A percentile compares a stretch with the other conserved stretches of the same genome.
Conservation (phyloP, 352 stramenopile genomes). For the Phytopythium chamaehyphon region DNA sequence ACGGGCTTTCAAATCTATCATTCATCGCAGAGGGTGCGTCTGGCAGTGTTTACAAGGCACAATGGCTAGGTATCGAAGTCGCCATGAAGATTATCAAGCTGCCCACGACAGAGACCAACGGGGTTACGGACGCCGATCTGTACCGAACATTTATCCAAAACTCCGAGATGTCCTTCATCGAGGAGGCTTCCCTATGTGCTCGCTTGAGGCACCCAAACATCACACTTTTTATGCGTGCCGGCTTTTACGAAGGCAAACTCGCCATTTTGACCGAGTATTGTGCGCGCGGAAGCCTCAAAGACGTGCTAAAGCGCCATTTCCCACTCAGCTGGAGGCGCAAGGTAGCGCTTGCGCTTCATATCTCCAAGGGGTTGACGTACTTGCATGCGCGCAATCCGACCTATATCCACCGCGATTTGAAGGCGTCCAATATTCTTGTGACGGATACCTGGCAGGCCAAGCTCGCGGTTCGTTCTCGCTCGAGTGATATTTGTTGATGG, state of each 20-base stretch:
- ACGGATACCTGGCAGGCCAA: conserved; percentile 72
- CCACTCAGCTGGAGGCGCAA: conserved; percentile 60
- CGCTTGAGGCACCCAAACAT: conserved; percentile 66
- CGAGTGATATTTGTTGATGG: conserved; percentile 11
- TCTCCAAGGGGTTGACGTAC: conserved; percentile 66
- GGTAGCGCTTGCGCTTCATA: conserved; percentile 46
- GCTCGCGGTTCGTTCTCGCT: conserved; percentile 21
- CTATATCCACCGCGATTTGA: conserved; percentile 73
- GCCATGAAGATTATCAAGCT: conserved; percentile 75
- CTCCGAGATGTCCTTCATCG: conserved; percentile 58
- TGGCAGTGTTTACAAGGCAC: conserved; percentile 56
- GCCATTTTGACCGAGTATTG: conserved; percentile 72
- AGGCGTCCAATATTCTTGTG: conserved; percentile 70
- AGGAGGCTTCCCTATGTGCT: conserved; percentile 56
- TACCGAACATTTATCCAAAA: conserved; percentile 73
- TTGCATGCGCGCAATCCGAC: conserved; percentile 66
- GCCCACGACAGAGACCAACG: conserved; percentile 30
- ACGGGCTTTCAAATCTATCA: conserved; percentile 45
- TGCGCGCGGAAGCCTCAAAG: conserved; percentile 61
- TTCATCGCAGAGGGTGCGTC: conserved; percentile 63
- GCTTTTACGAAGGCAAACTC: conserved; percentile 60
- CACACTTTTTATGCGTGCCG: conserved; percentile 62
- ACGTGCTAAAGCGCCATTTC: conserved; percentile 58
- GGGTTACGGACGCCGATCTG: conserved; percentile 38
- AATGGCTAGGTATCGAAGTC: conserved; percentile 71